Conservation (phyloP, 768 basidiomycete genomes). For the Macrocybe gigantea region DNA sequence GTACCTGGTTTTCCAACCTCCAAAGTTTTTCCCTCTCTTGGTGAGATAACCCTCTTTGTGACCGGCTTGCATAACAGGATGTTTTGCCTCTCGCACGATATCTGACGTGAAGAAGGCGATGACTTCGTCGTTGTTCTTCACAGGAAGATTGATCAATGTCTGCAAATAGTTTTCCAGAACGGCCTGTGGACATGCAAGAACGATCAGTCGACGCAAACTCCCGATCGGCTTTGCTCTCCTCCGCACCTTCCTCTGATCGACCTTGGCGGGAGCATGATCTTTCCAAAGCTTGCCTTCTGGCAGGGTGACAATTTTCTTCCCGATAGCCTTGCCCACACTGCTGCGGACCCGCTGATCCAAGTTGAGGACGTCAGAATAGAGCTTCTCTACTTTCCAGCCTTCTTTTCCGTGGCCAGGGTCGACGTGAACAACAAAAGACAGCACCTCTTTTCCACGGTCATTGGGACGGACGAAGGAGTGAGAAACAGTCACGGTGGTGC, state of each 20-base stretch:
- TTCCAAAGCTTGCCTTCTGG: slow-evolving; percentile 95
- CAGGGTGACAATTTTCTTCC: slow-evolving; percentile 72
- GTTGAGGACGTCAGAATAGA: slow-evolving; percentile 88
- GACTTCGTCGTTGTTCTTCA: slow-evolving; percentile 85
- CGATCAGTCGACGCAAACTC: not conserved
- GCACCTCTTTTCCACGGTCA: slow-evolving; percentile 85
- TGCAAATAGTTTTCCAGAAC: slow-evolving; percentile 85
- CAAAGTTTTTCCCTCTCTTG: slow-evolving; percentile 96
- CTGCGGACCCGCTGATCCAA: slow-evolving; percentile 75
- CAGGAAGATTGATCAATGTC: slow-evolving; percentile 71
- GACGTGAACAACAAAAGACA: slow-evolving; percentile 81
- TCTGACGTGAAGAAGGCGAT: slow-evolving; percentile 92
- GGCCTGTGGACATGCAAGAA: slow-evolving; percentile 31
- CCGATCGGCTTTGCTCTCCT: no score
- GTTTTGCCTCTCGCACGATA: slow-evolving; percentile 68
- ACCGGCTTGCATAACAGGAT: slow-evolving; percentile 72
- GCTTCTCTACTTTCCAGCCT: slow-evolving; percentile 83
- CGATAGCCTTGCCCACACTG: slow-evolving; percentile 60
- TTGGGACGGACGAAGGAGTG: slow-evolving; percentile 85
- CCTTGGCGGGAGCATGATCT: slow-evolving; percentile 94
- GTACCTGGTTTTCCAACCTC: slow-evolving; percentile 95
- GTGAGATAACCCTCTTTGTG: slow-evolving; percentile 96
- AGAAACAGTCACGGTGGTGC: slow-evolving; percentile 64
- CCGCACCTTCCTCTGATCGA: slow-evolving; percentile 91
- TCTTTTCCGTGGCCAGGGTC: slow-evolving; percentile 67